Base-by-base conservation (phyloP, 371 early-diverging fungal genomes). In the Rhizopus microsporus region DNA sequence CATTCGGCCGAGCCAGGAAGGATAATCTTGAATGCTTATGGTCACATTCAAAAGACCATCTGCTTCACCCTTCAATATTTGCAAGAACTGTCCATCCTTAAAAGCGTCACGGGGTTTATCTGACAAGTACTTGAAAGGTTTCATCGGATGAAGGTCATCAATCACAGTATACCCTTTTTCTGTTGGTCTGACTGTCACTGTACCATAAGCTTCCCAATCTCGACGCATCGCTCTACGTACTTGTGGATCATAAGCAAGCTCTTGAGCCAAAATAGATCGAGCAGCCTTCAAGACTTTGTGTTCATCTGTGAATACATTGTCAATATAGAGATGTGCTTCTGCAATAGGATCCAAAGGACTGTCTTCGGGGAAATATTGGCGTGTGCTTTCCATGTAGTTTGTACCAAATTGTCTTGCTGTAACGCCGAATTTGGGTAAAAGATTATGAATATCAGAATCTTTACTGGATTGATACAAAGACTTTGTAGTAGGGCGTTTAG, bases 101-200 rank as follows among this genome's bases (percentile, higher is more conserved):
- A 94, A 93, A 13, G 72, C 84, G 4, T 68, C 63, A 7, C 92
- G 71, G 2, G 89, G 93, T 66, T 96, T 96, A 29, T 86, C 82
- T 8, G 69, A 67, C 56, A 97, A 65, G 52, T 86, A 96, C 76
- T 97, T 96, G 83, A 92, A 95, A 1, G 88, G 86, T 54, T 75
- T 84, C 84, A 77, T 87, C 80, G 92, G 88, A 60, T 97, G 95
- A 13, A 84, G 72, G 2, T 80, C 85, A 43, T 93, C 92, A 57
- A 98, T 94, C 46, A 80, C 86, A 29, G 58, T 68, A 16, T 71
- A 70, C 0, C 97, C 98, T 56, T 86, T 86, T 32, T 88, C 89
- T 0, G 97, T 97, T 1, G 97, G 96, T 23, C 69, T 79, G 12
- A 93, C 90, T 5, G 81, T 77, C 3, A 96, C 80, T 15, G 83